phyloP scores from a whole-genome alignment of 2,329 filamentous ascomycete species.

The Fusarium veterinarium region DNA sequence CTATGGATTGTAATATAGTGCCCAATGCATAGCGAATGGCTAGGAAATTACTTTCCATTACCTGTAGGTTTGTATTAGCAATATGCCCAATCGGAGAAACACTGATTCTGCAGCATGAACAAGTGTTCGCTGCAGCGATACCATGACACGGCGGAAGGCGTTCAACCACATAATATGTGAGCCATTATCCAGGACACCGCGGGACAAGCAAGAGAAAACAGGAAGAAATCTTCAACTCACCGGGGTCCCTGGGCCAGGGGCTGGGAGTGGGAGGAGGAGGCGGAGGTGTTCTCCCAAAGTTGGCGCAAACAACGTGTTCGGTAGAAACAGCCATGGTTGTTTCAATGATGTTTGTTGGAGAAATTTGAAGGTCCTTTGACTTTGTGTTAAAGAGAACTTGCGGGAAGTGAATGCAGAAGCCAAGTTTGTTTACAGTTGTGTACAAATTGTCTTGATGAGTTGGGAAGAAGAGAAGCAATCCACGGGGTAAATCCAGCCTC shows the following conservation, averaged over 20 bases:
- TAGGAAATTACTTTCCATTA: conserved; percentile 12
- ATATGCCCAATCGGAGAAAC: conserved; percentile 4
- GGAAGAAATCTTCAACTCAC: conserved; percentile 3
- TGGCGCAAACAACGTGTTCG: neutral
- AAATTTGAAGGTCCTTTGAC: neutral
- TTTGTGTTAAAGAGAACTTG: neutral
- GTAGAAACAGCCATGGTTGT: conserved; percentile 20
- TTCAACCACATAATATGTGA: conserved; percentile 6
- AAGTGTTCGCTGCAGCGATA: conserved; percentile 14
- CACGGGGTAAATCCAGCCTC: neutral
- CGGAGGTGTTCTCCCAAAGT: conserved; percentile 9
- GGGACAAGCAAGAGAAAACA: neutral
- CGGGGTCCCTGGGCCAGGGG: conserved; percentile 23
- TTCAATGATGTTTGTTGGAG: neutral
- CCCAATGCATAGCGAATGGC: neutral
- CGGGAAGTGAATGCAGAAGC: neutral
- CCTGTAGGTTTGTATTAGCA: conserved; percentile 20
- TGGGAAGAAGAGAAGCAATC: neutral
- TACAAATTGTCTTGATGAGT: conserved; percentile 1
- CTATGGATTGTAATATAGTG: neutral
- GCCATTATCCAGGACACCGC: neutral
- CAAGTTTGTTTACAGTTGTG: neutral
- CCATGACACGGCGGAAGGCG: conserved; percentile 11
- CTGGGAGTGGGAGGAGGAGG: conserved; percentile 17
- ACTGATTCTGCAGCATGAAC: conserved; percentile 10